Evolutionary conservation across 495 filamentous ascomycete species (phyloP).

Genomic region (Neurospora sp.): DNA sequence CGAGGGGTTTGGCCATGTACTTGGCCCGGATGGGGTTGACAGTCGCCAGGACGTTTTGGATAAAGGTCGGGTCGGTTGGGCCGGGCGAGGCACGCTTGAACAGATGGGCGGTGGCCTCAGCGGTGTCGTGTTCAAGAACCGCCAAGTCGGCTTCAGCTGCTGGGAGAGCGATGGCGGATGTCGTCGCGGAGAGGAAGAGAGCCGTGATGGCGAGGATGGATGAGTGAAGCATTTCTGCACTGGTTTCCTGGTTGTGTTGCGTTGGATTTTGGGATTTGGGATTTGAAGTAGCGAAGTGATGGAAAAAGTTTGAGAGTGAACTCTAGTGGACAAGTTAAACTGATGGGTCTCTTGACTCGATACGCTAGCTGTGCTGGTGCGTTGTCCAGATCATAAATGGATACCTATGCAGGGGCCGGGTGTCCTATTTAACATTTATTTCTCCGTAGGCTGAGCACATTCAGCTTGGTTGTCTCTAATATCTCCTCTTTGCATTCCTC

Average conservation of each 20-base stretch:
- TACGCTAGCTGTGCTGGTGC: no score
- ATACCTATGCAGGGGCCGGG: background rate
- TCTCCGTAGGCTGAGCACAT: background rate
- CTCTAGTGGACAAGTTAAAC: no score
- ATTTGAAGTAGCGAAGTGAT: background rate
- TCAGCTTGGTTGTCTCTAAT: background rate
- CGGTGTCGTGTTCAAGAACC: background rate
- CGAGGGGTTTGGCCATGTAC: constrained; percentile 1
- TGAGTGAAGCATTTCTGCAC: background rate
- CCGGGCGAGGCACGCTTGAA: constrained; percentile 6
- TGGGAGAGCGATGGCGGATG: background rate
- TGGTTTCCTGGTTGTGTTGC: background rate
- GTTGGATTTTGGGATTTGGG: background rate
- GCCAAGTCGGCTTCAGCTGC: background rate
- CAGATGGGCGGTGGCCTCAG: background rate
- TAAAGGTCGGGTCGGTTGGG: constrained; percentile 9
- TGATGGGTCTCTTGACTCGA: no score
- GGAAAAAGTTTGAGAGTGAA: background rate
- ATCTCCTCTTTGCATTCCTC: background rate
- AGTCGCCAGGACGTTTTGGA: constrained; percentile 2
- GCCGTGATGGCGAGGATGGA: background rate
- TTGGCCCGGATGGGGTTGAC: constrained; percentile 9
- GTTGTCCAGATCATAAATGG: background rate
- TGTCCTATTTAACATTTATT: background rate
- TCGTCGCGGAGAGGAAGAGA: background rate